These are phyloP conservation scores for Leishmania guyanensis DNA, from an alignment of 208 protist genomes.

Conservation along the genomic window DNA sequence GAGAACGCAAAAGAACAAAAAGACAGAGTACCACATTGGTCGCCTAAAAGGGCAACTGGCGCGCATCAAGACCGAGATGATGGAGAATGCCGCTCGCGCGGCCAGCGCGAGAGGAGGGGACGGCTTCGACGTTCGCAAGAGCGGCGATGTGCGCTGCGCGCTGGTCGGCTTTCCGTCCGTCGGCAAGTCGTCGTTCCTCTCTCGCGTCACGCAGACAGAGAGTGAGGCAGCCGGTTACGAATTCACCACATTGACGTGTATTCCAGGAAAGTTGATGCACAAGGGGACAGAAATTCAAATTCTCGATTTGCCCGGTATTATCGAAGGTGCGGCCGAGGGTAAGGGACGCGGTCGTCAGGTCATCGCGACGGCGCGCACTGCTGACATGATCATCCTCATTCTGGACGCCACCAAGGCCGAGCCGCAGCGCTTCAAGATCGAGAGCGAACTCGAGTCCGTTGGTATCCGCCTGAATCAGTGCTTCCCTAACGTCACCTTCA, in stretches of 20 bases:
- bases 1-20: slow-evolving; percentile 99
- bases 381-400: slow-evolving; percentile 98
- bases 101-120: slow-evolving; percentile 71
- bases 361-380: slow-evolving; percentile 96
- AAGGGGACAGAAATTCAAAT: slow-evolving; percentile 98
- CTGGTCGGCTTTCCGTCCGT: slow-evolving; percentile 96
- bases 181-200: slow-evolving; percentile 98
- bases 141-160: slow-evolving; percentile 93
- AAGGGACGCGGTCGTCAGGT: slow-evolving; percentile 97
- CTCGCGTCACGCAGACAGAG: slow-evolving; percentile 95
- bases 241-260: slow-evolving; percentile 99
- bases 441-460: slow-evolving; percentile 94
- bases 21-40: slow-evolving; percentile 97
- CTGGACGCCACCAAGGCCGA: slow-evolving; percentile 96
- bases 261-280: slow-evolving; percentile 97
- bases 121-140: slow-evolving; percentile 96
- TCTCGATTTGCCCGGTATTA: slow-evolving; percentile 99
- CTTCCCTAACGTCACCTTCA: slow-evolving; percentile 95
- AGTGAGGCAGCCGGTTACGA: slow-evolving; percentile 97
- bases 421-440: slow-evolving; percentile 91
- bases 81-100: slow-evolving; percentile 86
- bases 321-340: slow-evolving; percentile 97
- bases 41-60: slow-evolving; percentile 97
- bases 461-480: slow-evolving; percentile 96
- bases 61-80: slow-evolving; percentile 93